These are phyloP conservation scores for Kwoniella bestiolae DNA, from an alignment of 768 basidiomycete genomes.

Conservation along the genomic window DNA sequence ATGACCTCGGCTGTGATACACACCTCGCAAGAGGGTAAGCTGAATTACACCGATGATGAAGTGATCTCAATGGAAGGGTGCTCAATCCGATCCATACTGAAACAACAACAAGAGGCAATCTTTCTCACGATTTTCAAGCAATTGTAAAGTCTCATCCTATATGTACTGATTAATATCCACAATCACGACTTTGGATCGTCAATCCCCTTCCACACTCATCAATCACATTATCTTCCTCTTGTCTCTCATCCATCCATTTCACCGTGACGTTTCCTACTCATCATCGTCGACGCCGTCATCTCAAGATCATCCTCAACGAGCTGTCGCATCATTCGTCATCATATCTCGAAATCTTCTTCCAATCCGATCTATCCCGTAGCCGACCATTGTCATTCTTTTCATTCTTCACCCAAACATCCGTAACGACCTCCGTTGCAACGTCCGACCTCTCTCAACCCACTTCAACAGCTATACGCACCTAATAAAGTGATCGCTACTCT, in stretches of 20 bases:
- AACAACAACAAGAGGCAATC: neutral
- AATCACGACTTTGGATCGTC: neutral
- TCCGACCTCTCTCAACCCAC: neutral
- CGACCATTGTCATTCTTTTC: conserved; percentile 14
- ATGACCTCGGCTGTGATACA: neutral
- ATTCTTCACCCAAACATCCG: neutral
- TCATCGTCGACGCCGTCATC: neutral
- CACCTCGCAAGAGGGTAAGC: neutral
- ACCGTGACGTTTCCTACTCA: neutral
- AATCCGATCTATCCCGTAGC: neutral
- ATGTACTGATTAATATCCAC: neutral
- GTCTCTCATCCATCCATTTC: neutral
- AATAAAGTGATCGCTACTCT: neutral
- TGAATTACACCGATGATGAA: neutral
- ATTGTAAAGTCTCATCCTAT: neutral
- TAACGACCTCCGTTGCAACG: neutral
- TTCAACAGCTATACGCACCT: neutral
- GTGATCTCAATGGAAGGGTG: neutral
- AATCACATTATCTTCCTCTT: neutral
- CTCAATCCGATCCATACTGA: too few relatives aligned
- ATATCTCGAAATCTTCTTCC: neutral
- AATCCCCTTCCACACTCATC: neutral
- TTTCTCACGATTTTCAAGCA: neutral
- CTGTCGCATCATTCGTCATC: neutral
- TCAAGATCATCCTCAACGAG: neutral